Evolutionary conservation across 257 asterid genomes (phyloP).

Genomic region (Scutellaria minor): DNA sequence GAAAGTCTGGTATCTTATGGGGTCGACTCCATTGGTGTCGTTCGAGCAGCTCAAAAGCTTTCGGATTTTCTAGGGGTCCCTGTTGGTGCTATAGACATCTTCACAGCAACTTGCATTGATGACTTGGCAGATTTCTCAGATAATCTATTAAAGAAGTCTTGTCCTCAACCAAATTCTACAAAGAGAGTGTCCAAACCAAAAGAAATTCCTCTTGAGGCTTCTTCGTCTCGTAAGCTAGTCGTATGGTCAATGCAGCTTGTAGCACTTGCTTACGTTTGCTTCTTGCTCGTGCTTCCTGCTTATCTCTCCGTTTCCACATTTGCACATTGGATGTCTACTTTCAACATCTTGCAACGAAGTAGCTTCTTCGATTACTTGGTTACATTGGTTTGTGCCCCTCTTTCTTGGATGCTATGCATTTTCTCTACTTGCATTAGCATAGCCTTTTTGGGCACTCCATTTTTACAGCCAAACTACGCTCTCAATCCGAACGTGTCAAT

Average conservation of each 20-base stretch:
- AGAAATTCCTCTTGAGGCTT: constrained; percentile 32
- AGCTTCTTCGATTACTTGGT: constrained; percentile 35
- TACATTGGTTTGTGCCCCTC: constrained; percentile 48
- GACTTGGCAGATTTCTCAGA: constrained; percentile 55
- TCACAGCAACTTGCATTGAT: constrained; percentile 62
- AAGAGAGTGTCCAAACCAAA: constrained; percentile 29
- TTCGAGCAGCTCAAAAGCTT: constrained; percentile 65
- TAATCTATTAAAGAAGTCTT: constrained; percentile 44
- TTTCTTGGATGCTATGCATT: constrained; percentile 63
- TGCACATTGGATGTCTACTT: constrained; percentile 25
- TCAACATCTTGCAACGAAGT: background rate
- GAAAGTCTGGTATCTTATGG: constrained; percentile 61
- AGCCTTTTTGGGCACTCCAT: constrained; percentile 51
- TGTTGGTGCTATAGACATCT: constrained; percentile 67
- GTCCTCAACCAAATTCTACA: constrained; percentile 33
- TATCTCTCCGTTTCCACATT: constrained; percentile 47
- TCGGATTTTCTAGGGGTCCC: constrained; percentile 56
- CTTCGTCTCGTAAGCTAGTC: constrained; percentile 41
- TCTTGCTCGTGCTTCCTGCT: constrained; percentile 56
- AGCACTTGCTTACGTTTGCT: constrained; percentile 53
- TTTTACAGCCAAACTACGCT: constrained; percentile 59
- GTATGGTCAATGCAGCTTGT: constrained; percentile 49
- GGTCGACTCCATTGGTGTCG: constrained; percentile 60
- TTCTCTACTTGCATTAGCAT: constrained; percentile 47
- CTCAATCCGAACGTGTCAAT: constrained; percentile 53